These are phyloP conservation scores for Chaetomiaceae sp. DNA, from an alignment of 2,329 filamentous ascomycete species.

Conservation along the genomic window DNA sequence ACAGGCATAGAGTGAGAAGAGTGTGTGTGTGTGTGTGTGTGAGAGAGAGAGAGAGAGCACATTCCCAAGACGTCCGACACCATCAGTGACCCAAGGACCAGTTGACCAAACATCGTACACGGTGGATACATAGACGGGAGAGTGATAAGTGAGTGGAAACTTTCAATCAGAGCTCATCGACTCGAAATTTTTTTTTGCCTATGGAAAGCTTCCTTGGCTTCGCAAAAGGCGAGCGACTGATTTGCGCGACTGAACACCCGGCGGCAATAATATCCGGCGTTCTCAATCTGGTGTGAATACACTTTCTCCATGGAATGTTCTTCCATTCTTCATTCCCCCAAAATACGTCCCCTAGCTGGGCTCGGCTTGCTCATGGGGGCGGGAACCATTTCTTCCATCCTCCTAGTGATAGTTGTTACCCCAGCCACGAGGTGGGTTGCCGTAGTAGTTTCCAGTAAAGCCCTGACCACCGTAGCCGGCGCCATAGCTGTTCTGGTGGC, in stretches of 20 bases:
- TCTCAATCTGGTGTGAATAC: no score
- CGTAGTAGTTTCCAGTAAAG: constrained; percentile 48
- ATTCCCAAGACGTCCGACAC: no score
- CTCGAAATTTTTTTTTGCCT: neutral
- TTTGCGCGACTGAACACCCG: neutral
- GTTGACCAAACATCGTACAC: neutral
- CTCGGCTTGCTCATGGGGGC: neutral
- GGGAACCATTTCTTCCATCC: neutral
- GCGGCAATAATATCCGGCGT: neutral
- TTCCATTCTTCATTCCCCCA: neutral
- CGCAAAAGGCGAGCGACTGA: neutral
- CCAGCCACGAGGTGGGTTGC: constrained; percentile 51
- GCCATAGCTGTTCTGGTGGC: constrained; percentile 53
- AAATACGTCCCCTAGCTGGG: neutral
- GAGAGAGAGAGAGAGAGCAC: no score
- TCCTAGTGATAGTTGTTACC: constrained; percentile 51
- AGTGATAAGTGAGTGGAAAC: neutral
- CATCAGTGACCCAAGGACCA: no score
- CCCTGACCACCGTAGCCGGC: constrained; percentile 44
- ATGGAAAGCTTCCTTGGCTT: neutral
- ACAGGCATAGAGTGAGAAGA: no score
- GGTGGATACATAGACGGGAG: neutral
- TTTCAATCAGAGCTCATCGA: neutral
- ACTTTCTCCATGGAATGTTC: neutral
- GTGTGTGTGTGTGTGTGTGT: no score